A percentile compares a stretch with the other conserved stretches of the same genome.
These are phyloP conservation scores for Adenanthera pavonina DNA, from an alignment of 306 rosid genomes.

Conservation along the genomic window DNA sequence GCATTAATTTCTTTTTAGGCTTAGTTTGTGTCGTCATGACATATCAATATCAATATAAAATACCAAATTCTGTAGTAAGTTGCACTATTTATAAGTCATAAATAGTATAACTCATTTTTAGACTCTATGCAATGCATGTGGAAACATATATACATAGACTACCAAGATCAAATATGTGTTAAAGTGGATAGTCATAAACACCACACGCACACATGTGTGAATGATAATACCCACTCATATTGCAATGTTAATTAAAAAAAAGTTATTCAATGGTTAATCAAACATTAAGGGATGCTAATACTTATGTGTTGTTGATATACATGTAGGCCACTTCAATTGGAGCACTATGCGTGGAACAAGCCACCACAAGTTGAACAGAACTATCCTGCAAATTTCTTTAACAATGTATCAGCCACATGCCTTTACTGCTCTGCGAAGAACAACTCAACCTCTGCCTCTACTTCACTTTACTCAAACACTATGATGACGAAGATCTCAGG, in stretches of 20 bases:
- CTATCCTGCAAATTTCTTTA: neutral
- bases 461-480: neutral
- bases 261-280: neutral
- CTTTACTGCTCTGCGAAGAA: neutral
- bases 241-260: neutral
- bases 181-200: no score
- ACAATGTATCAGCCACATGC: neutral
- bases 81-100: no score
- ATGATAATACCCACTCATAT: no score
- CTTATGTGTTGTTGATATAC: neutral
- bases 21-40: no score
- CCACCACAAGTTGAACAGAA: neutral
- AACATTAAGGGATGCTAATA: neutral
- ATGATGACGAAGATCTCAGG: neutral
- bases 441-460: neutral
- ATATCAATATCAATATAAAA: no score
- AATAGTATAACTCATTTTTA: no score
- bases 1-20: no score
- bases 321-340: neutral
- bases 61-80: no score
- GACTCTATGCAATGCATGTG: no score
- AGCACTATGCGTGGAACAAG: neutral
- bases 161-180: no score
- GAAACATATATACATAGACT: no score
- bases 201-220: no score